Conservation (phyloP, 176 grass and related monocot species). For the Carex scoparia region DNA sequence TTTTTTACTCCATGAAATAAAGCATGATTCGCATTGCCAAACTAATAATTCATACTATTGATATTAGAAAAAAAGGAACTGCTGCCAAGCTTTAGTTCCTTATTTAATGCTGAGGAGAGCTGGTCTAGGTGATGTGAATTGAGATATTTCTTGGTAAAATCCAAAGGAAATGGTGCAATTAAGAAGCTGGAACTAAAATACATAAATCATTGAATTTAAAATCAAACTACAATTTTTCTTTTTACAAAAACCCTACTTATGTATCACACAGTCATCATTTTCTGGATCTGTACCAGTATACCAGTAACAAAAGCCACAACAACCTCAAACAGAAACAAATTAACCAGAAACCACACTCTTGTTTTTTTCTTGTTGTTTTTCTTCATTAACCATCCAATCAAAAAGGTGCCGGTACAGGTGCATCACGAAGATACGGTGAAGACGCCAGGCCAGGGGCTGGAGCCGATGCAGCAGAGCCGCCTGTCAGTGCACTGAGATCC, state of each 20-base stretch:
- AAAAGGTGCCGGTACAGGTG: conserved; percentile 1
- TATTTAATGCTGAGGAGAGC: too few relatives aligned
- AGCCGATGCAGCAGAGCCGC: conserved; percentile 24
- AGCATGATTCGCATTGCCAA: too few relatives aligned
- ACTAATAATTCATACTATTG: too few relatives aligned
- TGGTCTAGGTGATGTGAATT: not conserved
- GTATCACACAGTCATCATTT: not conserved
- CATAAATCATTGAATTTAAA: conserved; percentile 4
- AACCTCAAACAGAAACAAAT: conserved; percentile 5
- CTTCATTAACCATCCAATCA: not conserved
- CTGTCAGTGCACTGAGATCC: conserved; percentile 27
- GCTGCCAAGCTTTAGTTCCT: too few relatives aligned
- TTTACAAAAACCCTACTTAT: conserved; percentile 10
- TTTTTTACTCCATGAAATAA: too few relatives aligned
- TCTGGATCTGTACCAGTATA: too few relatives aligned
- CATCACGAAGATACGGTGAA: not conserved
- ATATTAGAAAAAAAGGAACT: too few relatives aligned
- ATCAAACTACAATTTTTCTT: conserved; percentile 1
- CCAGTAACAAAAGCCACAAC: not conserved
- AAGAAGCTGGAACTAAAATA: not conserved
- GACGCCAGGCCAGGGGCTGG: not conserved
- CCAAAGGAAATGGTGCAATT: not conserved
- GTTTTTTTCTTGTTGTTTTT: not conserved
- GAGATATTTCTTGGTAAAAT: not conserved
- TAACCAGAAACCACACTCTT: not conserved